Conservation (phyloP, 306 rosid genomes). For the Lathyrus aphaca region DNA sequence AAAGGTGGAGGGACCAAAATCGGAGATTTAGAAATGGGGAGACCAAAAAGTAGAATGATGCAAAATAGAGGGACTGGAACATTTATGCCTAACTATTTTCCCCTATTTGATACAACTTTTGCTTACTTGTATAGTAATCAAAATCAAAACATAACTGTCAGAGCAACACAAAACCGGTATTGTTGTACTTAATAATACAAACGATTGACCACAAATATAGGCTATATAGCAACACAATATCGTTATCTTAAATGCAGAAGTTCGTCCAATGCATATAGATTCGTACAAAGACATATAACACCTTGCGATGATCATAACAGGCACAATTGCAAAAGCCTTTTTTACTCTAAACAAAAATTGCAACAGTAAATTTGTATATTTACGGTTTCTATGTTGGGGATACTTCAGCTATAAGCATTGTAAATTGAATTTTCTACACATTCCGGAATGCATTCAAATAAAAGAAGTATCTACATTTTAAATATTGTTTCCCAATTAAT, state of each 20-base stretch:
- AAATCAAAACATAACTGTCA: too few species aligned
- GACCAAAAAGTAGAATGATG: too few species aligned
- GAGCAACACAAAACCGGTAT: too few species aligned
- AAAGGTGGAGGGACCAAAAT: too few species aligned
- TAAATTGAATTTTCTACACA: background rate
- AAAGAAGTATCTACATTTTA: slow-evolving; percentile 5
- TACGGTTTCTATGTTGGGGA: background rate
- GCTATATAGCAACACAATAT: slow-evolving; percentile 12
- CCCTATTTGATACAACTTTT: too few species aligned
- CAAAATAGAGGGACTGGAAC: too few species aligned
- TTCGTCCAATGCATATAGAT: background rate
- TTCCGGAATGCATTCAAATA: background rate
- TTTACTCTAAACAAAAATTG: background rate
- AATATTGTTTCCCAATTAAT: background rate
- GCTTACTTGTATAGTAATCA: too few species aligned
- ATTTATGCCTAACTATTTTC: too few species aligned
- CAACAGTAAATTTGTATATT: slow-evolving; percentile 5
- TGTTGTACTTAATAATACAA: background rate
- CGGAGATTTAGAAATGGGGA: too few species aligned
- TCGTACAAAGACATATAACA: background rate
- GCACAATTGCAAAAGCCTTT: background rate
- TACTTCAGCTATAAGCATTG: slow-evolving; percentile 13
- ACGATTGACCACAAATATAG: background rate
- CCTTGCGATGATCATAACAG: slow-evolving; percentile 9
- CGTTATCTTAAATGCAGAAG: too few species aligned